These are phyloP conservation scores for Huntiella abstrusa DNA, from an alignment of 2,329 filamentous ascomycete genomes.

Conservation along the genomic window DNA sequence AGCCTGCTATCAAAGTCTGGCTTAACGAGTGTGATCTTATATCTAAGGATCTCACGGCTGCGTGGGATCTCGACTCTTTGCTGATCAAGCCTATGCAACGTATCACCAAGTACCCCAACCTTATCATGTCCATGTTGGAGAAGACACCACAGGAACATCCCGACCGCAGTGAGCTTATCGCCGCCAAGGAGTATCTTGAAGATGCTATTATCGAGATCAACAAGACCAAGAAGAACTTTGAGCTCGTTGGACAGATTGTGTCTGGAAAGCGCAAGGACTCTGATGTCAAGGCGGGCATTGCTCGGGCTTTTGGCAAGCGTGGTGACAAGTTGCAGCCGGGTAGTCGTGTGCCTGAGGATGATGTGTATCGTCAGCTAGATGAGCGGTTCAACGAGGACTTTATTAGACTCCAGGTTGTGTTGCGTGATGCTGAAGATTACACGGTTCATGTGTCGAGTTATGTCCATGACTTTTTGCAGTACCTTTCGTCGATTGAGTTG, in stretches of 20 bases:
- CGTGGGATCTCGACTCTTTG: constrained; percentile 91
- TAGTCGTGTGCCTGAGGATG: constrained; percentile 50
- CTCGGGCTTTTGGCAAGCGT: constrained; percentile 76
- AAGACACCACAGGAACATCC: constrained; percentile 69
- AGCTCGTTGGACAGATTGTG: constrained; percentile 79
- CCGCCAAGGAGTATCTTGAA: constrained; percentile 34
- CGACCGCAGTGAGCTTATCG: constrained; percentile 47
- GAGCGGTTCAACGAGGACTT: constrained; percentile 87
- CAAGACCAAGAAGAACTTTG: constrained; percentile 84
- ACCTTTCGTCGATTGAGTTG: constrained; percentile 64
- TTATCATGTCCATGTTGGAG: constrained; percentile 63
- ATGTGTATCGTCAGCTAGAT: constrained; percentile 59
- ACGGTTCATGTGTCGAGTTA: constrained; percentile 63
- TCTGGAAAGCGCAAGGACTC: constrained; percentile 65
- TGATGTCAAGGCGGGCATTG: constrained; percentile 65
- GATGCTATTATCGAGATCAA: constrained; percentile 72
- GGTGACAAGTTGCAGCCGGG: constrained; percentile 62
- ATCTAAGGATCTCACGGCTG: constrained; percentile 76
- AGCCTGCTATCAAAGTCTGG: constrained; percentile 58
- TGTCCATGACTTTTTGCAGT: constrained; percentile 62
- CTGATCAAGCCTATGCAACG: constrained; percentile 93
- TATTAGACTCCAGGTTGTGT: constrained; percentile 76
- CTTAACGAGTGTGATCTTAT: constrained; percentile 82
- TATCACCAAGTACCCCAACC: constrained; percentile 78
- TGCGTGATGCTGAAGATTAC: constrained; percentile 87